Conservation (phyloP, 768 basidiomycete species). For the Phallus indusiatus region DNA sequence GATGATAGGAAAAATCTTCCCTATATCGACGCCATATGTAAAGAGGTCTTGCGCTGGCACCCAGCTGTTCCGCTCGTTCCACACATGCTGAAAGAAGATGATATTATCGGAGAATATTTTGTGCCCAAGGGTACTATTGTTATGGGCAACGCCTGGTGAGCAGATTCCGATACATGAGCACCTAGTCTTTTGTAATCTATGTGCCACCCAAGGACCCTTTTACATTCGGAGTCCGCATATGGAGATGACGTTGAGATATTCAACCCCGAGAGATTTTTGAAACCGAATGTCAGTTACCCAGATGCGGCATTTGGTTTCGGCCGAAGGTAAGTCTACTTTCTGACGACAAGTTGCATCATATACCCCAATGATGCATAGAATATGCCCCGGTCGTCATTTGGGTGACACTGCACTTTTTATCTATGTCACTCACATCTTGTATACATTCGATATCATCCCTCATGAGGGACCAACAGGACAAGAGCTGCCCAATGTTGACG, state of each 20-base stretch:
- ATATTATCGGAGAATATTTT: background rate
- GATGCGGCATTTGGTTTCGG: background rate
- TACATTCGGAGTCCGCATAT: background rate
- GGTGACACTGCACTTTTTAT: background rate
- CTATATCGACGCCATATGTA: constrained; percentile 10
- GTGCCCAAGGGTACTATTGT: constrained; percentile 13
- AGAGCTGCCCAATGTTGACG: background rate
- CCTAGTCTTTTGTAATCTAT: background rate
- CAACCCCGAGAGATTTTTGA: background rate
- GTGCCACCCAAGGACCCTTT: background rate
- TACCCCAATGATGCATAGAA: background rate
- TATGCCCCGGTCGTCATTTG: background rate
- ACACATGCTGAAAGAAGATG: background rate
- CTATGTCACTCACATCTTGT: background rate
- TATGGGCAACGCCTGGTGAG: constrained; percentile 13
- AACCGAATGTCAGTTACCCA: background rate
- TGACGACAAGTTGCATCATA: no score
- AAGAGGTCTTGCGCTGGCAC: constrained; percentile 11
- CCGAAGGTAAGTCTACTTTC: background rate
- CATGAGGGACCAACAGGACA: background rate
- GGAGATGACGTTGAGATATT: background rate
- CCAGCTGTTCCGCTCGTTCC: constrained; percentile 6
- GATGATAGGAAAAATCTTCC: constrained; percentile 9
- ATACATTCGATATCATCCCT: background rate
- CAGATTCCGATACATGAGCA: background rate